Base-by-base conservation (phyloP, 2,329 filamentous ascomycete species). In the Hymenoscyphus occultus region DNA sequence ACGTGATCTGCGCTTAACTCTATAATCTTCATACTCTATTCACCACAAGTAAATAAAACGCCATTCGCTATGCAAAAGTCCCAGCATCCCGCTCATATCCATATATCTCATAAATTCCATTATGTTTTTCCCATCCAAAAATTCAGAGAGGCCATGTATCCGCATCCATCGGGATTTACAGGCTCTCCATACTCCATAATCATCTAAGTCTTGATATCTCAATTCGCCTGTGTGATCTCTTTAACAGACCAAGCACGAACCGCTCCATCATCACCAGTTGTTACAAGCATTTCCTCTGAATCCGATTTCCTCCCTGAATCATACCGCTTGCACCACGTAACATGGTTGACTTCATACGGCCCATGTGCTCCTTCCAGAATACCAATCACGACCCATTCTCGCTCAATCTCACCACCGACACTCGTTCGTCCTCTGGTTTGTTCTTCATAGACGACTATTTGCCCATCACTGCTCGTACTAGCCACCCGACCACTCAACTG, bases 261-360 rank as follows among this genome's bases (percentile, higher is more conserved):
- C 61, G 90, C 82, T 0, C 95, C 95, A 78, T 98, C 93, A 76
- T 99, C 95, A 0, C 94, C 95, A 0, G 93, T 97, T 16, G 90
- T 95, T 22, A 98, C 81, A 58, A 99, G 81, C 76, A 97, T 90
- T 78, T 98, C 94, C 72, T 97, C 92, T 31, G 78, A 82, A 1
- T 84, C 83, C n/a, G 65, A 81, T 62, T 77, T 82, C 68, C 78
- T 81, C 1, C 80, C 88, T 60, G 82, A 82, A 75, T 97, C 93
- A 64, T 86, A 90, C 64, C 93, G 83, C 71, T 84, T 86, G 70
- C 92, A 93, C 95, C 95, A 99, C 1, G 86, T 87, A 59, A 95
- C 84, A 77, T 97, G 93, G 74, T 99, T 99, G 69, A 98, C 84
- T 78, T 99, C 95, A 74, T 94, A 97, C 2, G 96, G 91, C 0